A percentile compares a stretch with the other conserved stretches of the same genome.
Evolutionary conservation across 2,329 filamentous ascomycete genomes (phyloP).

Genomic region (Colletotrichum neosansevieriae): DNA sequence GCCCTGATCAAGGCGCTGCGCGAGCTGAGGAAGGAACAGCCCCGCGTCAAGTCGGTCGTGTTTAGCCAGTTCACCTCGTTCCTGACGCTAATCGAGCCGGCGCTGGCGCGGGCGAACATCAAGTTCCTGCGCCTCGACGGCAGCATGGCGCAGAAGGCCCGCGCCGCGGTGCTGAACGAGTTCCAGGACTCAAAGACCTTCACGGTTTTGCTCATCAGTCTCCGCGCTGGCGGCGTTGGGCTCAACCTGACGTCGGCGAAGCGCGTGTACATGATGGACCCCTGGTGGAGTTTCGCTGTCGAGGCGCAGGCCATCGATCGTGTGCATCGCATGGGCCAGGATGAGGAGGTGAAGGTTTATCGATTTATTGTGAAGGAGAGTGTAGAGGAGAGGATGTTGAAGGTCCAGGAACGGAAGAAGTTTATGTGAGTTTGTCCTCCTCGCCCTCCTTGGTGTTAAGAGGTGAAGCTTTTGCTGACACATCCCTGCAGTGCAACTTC

Average conservation of each 20-base stretch:
- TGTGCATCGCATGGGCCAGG: conserved; percentile 96
- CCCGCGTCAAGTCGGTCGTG: conserved; percentile 85
- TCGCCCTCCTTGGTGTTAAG: neutral
- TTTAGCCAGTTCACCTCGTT: conserved; percentile 99
- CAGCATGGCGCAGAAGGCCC: conserved; percentile 85
- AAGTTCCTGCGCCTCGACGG: conserved; percentile 90
- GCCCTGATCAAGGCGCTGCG: conserved; percentile 82
- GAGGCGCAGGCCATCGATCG: conserved; percentile 98
- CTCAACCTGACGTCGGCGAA: conserved; percentile 91
- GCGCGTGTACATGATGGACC: conserved; percentile 98
- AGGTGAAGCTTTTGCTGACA: conserved; percentile 1
- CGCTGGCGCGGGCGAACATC: conserved; percentile 78
- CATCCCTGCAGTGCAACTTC: conserved; percentile 79
- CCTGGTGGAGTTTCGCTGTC: conserved; percentile 98
- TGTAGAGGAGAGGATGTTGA: conserved; percentile 95
- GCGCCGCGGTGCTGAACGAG: conserved; percentile 80
- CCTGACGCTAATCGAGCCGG: conserved; percentile 88
- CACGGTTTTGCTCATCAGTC: conserved; percentile 82
- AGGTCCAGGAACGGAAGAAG: conserved; percentile 94
- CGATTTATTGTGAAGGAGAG: conserved; percentile 91
- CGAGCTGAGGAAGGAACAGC: conserved; percentile 72
- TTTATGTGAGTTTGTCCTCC: conserved; percentile 77
- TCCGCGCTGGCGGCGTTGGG: conserved; percentile 92
- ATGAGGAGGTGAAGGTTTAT: conserved; percentile 84
- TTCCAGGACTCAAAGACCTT: conserved; percentile 75